These are phyloP conservation scores for Turnera subulata DNA, from an alignment of 345 rosid species.

Conservation along the genomic window DNA sequence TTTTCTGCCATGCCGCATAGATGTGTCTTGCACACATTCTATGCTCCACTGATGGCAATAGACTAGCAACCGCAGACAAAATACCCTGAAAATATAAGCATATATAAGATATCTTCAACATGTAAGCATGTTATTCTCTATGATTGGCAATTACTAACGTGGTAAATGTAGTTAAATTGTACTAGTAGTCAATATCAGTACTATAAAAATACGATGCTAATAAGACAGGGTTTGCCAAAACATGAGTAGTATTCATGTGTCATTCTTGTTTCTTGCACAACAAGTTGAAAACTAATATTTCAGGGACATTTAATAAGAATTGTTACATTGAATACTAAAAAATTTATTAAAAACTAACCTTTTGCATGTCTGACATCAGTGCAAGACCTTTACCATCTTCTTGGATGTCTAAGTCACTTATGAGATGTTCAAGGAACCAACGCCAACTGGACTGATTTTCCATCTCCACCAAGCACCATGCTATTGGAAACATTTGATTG, in stretches of 20 bases:
- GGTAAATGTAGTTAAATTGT: not conserved
- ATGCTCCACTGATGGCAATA: not conserved
- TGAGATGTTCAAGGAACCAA: not conserved
- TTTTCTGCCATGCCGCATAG: not conserved
- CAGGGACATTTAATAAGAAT: too few relatives aligned
- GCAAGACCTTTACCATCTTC: not conserved
- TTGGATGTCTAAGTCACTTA: not conserved
- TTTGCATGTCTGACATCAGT: not conserved
- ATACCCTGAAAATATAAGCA: not conserved
- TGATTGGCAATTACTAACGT: not conserved
- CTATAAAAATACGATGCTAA: too few relatives aligned
- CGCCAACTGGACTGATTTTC: not conserved
- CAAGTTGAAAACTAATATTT: too few relatives aligned
- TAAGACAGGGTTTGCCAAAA: too few relatives aligned
- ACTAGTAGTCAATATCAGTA: not conserved
- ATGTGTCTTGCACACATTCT: not conserved
- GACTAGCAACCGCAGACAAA: not conserved
- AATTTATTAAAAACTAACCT: too few relatives aligned
- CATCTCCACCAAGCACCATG: not conserved
- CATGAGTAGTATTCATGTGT: too few relatives aligned
- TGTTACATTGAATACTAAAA: too few relatives aligned
- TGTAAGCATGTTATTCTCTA: too few relatives aligned
- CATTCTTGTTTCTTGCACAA: too few relatives aligned
- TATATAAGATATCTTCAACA: too few relatives aligned
- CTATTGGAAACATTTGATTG: too few relatives aligned